Base-by-base conservation (phyloP, 179 eudicot species). In the Sideroxylon spinosum region DNA sequence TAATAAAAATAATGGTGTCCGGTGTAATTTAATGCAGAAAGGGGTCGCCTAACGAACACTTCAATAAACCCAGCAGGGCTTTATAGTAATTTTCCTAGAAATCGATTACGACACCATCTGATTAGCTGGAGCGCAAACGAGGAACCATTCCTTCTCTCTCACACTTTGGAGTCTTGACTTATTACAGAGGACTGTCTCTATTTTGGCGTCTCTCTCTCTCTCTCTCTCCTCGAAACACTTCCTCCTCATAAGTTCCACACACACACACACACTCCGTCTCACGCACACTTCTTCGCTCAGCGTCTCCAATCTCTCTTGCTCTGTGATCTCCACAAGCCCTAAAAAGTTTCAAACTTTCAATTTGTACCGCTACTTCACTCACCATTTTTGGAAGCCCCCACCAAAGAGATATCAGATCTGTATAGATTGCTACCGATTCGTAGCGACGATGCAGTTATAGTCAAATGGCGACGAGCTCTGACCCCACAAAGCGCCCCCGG, bases 401-500 rank as follows among this genome's bases (percentile, higher is more conserved):
- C 37, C 19, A 48, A 13, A 78, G 49, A 67, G n/a, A n/a, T n/a
- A n/a, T 50, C 76, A 32, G 76, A 76, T 80, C 83, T 61, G n/a
- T 9, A 3, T 3, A 2, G 22, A 62, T 49, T 37, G 13, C 65
- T 59, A 11, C 70, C 32, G 10, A 44, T 12, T 16, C n/a, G 26
- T 20, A 73, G 46, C 72, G 74, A 28, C 55, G 29, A 74, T 79
- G 76, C 78, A 53, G 29, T 44, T 50, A 19, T 69, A 49, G 48
- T 16, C 20, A 60, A 71, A 89, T 90, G 97, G 86, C 95, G 2
- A 93, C 95, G 2, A 93, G 85, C 85, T 89, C 97, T 55, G 94
- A 90, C 89, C 92, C 95, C 61, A 75, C 59, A 25, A 90, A 86
- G 82, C 89, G 85, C 32, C 88, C 95, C 62, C 86, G 91, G 92